Evolutionary conservation across 106 monocot species (phyloP), one percentile per base, ranked within the genome.

Genomic region (Hemerocallis citrina): DNA sequence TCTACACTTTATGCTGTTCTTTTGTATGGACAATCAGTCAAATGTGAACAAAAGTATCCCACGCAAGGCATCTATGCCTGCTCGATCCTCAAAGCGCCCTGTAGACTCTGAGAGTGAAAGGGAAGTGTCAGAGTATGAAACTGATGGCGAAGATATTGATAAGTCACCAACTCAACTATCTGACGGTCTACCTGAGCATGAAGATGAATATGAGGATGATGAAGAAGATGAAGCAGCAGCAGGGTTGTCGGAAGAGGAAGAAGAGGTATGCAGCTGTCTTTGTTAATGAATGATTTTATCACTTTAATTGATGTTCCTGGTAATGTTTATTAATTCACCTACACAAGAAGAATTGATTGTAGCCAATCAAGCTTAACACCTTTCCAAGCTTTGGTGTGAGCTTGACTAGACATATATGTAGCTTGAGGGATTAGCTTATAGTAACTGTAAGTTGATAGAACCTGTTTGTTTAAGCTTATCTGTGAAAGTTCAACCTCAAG

Each of bases 121-220:
- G 64, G 90, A 90, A 54, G 95, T 87, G 74, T 96, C 95, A 7
- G 95, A 96, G 52, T 96, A 96, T 79, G 95, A 96, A 77, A 90
- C 48, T 64, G 95, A 89, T 35, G 89, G 85, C 3, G 89, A 94
- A 50, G 93, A 88, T 57, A 69, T 72, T 65, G 82, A 79, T 34
- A 59, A 54, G 29, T 85, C 78, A 44, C 77, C 87, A 27, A 24
- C 34, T 32, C 67, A 32, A n/a, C 52, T 24, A 57, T 61, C 54
- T 51, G 70, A 51, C 10, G 72, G 64, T 9, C 82, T 79, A 37
- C 74, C 55, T 6, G 86, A 90, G 29, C 60, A 79, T 50, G 84
- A 89, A 66, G 89, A 87, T 63, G 95, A 96, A 69, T 84, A 87
- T 61, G 82, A 82, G 33, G 86, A 87, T 20, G 74, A 82, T 34